phyloP scores from a whole-genome alignment of 2,329 filamentous ascomycete species.

The Malbranchea zuffiana region DNA sequence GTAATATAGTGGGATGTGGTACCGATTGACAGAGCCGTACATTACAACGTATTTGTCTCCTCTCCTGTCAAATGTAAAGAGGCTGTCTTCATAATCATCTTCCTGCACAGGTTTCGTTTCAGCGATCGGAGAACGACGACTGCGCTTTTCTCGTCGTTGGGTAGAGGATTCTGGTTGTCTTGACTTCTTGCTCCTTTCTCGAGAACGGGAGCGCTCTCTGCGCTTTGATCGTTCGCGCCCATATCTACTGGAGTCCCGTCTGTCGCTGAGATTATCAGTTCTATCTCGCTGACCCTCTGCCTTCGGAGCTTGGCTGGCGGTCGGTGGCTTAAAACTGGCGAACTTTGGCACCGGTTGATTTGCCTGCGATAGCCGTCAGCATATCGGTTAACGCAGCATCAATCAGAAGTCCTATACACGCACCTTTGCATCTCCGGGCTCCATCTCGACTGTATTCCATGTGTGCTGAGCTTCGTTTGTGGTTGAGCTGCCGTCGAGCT shows the following conservation, averaged over 20 bases:
- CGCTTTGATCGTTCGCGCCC: conserved; percentile 16
- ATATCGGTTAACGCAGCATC: not conserved
- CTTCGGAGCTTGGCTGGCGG: conserved; percentile 4
- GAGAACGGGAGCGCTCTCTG: not conserved
- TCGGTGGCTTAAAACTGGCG: conserved; percentile 56
- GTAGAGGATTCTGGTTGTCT: not conserved
- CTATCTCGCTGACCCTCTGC: not conserved
- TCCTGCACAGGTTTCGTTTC: too few species aligned
- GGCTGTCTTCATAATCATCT: conserved; percentile 10
- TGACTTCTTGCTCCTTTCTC: not conserved
- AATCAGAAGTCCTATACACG: conserved; percentile 12
- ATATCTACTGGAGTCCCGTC: not conserved
- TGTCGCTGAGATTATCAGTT: not conserved
- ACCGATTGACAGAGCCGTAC: conserved; percentile 64
- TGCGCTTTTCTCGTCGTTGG: not conserved
- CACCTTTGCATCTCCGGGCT: conserved; percentile 27
- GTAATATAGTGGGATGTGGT: conserved; percentile 59
- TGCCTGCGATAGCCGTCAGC: conserved; percentile 19
- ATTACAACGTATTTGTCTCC: conserved; percentile 66
- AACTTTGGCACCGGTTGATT: conserved; percentile 54
- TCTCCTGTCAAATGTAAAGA: conserved; percentile 57
- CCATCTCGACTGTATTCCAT: conserved; percentile 22
- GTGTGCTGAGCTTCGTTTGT: not conserved
- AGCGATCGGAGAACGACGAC: too few species aligned
- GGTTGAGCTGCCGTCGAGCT: conserved; percentile 10